These are phyloP conservation scores for Puccinia polysora DNA, from an alignment of 1,284 basidiomycete genomes.

Conservation along the genomic window DNA sequence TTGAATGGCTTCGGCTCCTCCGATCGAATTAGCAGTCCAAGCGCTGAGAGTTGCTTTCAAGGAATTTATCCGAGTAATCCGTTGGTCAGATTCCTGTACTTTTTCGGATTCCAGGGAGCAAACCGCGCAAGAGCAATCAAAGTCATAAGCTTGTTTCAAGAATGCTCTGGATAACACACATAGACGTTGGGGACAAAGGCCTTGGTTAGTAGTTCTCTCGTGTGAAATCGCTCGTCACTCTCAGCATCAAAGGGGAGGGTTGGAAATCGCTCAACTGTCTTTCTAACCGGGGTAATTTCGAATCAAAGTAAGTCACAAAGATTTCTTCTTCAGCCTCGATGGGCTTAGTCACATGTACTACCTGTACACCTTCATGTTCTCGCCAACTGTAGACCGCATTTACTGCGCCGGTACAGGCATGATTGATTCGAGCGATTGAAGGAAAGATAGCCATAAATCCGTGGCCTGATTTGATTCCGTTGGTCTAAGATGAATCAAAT, in stretches of 20 bases:
- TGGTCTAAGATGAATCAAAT: slow-evolving; percentile 21
- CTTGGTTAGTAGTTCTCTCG: background rate
- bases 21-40: slow-evolving; percentile 31
- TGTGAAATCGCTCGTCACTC: background rate
- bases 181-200: background rate
- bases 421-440: slow-evolving; percentile 33
- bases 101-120: slow-evolving; percentile 13
- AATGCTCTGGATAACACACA: slow-evolving; percentile 5
- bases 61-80: slow-evolving; percentile 33
- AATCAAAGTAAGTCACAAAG: slow-evolving; percentile 37
- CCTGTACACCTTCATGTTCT: slow-evolving; percentile 14
- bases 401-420: slow-evolving; percentile 35
- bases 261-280: slow-evolving; percentile 27
- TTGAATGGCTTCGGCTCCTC: slow-evolving; percentile 26
- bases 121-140: slow-evolving; percentile 27
- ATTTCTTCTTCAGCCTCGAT: slow-evolving; percentile 37
- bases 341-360: slow-evolving; percentile 27
- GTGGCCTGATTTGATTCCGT: slow-evolving; percentile 24
- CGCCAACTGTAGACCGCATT: slow-evolving; percentile 39
- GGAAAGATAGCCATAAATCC: slow-evolving; percentile 36
- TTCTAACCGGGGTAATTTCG: slow-evolving; percentile 27
- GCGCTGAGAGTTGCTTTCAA: slow-evolving; percentile 30
- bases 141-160: slow-evolving; percentile 18
- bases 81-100: slow-evolving; percentile 19
- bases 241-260: background rate